These are phyloP conservation scores for Monosporascus sp. DNA, from an alignment of 2,329 filamentous ascomycete genomes.

Conservation along the genomic window DNA sequence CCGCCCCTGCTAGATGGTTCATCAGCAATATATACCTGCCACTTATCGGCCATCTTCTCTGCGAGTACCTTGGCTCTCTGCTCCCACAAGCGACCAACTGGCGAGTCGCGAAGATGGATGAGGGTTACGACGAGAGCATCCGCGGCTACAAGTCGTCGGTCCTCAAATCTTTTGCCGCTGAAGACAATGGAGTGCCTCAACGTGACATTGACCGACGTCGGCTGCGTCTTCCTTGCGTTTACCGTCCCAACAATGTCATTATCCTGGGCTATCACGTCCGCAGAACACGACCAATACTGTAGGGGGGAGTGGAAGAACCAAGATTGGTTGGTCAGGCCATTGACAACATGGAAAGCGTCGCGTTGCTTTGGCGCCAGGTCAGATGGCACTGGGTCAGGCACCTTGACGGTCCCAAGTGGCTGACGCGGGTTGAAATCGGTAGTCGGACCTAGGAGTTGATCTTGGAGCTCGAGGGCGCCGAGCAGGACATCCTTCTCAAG, in stretches of 20 bases:
- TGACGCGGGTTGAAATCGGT: slow-evolving; percentile 47
- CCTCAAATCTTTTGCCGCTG: slow-evolving; percentile 71
- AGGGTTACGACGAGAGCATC: slow-evolving; percentile 76
- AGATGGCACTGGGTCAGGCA: slow-evolving; percentile 23
- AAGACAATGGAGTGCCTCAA: slow-evolving; percentile 75
- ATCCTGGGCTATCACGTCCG: slow-evolving; percentile 52
- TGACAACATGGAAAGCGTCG: slow-evolving; percentile 52
- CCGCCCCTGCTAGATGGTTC: slow-evolving; percentile 49
- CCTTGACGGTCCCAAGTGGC: slow-evolving; percentile 20
- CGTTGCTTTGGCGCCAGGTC: slow-evolving; percentile 41
- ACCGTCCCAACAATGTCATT: slow-evolving; percentile 61
- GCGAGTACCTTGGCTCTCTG: slow-evolving; percentile 50
- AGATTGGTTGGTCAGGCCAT: slow-evolving; percentile 54
- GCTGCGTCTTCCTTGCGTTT: slow-evolving; percentile 56
- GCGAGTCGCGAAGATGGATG: slow-evolving; percentile 61
- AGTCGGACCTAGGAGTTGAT: slow-evolving; percentile 60
- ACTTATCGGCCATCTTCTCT: slow-evolving; percentile 42
- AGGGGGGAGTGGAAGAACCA: slow-evolving; percentile 82
- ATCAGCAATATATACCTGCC: slow-evolving; percentile 57
- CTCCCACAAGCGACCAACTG: slow-evolving; percentile 61
- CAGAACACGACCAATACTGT: slow-evolving; percentile 72
- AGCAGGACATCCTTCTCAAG: slow-evolving; percentile 60
- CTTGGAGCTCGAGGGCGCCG: slow-evolving; percentile 63
- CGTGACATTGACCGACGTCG: slow-evolving; percentile 66
- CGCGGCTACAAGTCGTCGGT: slow-evolving; percentile 61